Evolutionary conservation across 768 basidiomycete genomes (phyloP).

Genomic region (Rhodotorula toruloides): DNA sequence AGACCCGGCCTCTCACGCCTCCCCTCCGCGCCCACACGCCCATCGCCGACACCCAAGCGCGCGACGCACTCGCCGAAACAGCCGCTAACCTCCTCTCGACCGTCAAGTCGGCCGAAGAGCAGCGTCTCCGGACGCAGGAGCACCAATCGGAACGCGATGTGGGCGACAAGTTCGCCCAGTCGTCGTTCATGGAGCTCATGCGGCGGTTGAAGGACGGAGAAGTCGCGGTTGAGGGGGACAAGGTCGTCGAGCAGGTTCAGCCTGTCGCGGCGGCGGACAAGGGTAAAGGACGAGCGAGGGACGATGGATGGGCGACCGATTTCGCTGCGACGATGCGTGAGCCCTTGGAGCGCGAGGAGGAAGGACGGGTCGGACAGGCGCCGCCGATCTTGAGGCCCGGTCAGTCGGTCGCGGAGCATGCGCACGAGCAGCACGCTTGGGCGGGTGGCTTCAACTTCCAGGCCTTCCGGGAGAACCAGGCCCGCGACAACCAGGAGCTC

Average conservation of each 20-base stretch:
- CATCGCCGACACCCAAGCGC: slow-evolving; percentile 23
- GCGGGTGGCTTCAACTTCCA: too few relatives aligned
- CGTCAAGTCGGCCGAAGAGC: slow-evolving; percentile 47
- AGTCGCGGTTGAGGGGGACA: slow-evolving; percentile 69
- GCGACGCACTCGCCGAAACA: slow-evolving; percentile 70
- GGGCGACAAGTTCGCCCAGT: slow-evolving; percentile 79
- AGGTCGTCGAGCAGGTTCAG: slow-evolving; percentile 56
- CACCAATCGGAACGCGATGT: slow-evolving; percentile 49
- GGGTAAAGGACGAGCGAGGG: slow-evolving; percentile 32
- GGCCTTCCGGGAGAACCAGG: slow-evolving; percentile 17
- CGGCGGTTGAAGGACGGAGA: slow-evolving; percentile 72
- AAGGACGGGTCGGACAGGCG: slow-evolving; percentile 11
- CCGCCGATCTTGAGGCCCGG: slow-evolving; percentile 14
- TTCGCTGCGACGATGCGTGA: slow-evolving; percentile 28
- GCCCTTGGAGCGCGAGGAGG: slow-evolving; percentile 26
- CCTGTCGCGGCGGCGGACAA: slow-evolving; percentile 42
- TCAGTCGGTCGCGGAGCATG: slow-evolving; percentile 4
- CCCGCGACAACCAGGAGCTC: not conserved
- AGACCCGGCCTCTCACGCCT: slow-evolving; percentile 27
- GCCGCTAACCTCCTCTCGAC: slow-evolving; percentile 71
- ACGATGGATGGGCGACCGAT: slow-evolving; percentile 41
- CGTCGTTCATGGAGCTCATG: slow-evolving; percentile 81
- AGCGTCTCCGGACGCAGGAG: not conserved
- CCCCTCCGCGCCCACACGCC: slow-evolving; percentile 29
- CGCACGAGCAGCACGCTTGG: slow-evolving; percentile 25